Evolutionary conservation across 768 basidiomycete genomes (phyloP).

Genomic region (Pisolithus albus): DNA sequence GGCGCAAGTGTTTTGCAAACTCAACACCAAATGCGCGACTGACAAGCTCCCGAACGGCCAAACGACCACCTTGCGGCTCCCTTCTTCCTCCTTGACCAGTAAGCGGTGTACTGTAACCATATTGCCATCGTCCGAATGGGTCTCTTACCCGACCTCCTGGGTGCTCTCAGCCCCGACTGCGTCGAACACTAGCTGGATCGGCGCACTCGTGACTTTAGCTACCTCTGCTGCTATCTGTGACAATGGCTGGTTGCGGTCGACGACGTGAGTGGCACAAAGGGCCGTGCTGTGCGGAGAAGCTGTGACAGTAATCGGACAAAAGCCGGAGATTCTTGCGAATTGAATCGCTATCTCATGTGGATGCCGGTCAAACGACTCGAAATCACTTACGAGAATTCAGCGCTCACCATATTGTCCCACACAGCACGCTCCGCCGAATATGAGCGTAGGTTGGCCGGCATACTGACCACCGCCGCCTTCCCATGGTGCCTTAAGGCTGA

Average conservation of each 20-base stretch:
- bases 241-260: conserved; percentile 23
- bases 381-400: background rate
- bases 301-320: conserved; percentile 34
- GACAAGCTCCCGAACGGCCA: conserved; percentile 8
- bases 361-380: background rate
- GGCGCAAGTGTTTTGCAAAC: background rate
- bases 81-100: conserved; percentile 7
- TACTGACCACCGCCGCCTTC: conserved; percentile 25
- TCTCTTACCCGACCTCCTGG: conserved; percentile 27
- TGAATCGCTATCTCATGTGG: conserved; percentile 24
- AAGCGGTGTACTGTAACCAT: conserved; percentile 11
- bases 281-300: conserved; percentile 30
- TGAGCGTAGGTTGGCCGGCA: conserved; percentile 26
- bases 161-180: conserved; percentile 25
- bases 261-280: conserved; percentile 33
- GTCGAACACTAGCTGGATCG: conserved; percentile 19
- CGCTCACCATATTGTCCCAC: conserved; percentile 33
- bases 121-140: conserved; percentile 26
- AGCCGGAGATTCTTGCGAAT: conserved; percentile 26
- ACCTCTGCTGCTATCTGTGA: conserved; percentile 9
- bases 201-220: conserved; percentile 6
- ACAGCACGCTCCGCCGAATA: conserved; percentile 33
- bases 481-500: conserved; percentile 29
- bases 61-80: conserved; percentile 13
- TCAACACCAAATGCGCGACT: background rate